Evolutionary conservation across 2,329 filamentous ascomycete species (phyloP), one percentile per base, ranked within the genome.

Genomic region (Cordyceps pruinosa): DNA sequence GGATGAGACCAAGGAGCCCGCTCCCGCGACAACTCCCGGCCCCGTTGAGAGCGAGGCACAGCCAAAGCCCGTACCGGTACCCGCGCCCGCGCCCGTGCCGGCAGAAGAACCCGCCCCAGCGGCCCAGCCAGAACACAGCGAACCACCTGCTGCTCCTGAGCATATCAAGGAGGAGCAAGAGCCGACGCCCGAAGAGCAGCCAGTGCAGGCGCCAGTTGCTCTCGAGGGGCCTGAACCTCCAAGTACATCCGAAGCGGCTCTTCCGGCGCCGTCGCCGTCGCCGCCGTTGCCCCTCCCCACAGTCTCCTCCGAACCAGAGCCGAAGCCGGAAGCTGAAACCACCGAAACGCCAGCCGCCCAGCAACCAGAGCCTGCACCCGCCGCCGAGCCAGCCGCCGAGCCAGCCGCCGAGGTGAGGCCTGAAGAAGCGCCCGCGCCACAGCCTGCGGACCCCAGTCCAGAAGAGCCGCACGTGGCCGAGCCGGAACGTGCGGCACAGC

Each of bases 1-100:
- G 2, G 66, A 63, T 21, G 65, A 62, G 21, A 53, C 56, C 13
- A 66, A 59, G 56, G 64, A 63, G 7, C 28, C 54, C 2, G 58
- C 48, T 6, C 41, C 55, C 13, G 50, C 42, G 17, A n/a, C 53
- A 4, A 44, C 37, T 17, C 54, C 42, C 17, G 45, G 35, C 9
- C 41, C 56, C 17, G 19, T 32, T 15, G 59, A 58, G 35, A 28
- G 52, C 4, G 60, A 60, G 0, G n/a, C 53, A n/a, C 60, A 61
- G 34, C 56, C 60, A 23, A 62, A 59, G 56, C 54, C 47, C 4
- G 44, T 51, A 13, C 28, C 9, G 8, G 4, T 41, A n/a, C n/a
- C n/a, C n/a, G n/a, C n/a, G n/a, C n/a, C n/a, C 10, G 47, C 32
- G 10, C 52, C 42, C 12, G n/a, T 21, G 13, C 12, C 19, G 4